Base-by-base conservation (phyloP, 768 basidiomycete genomes). In the Mycena leptocephala region DNA sequence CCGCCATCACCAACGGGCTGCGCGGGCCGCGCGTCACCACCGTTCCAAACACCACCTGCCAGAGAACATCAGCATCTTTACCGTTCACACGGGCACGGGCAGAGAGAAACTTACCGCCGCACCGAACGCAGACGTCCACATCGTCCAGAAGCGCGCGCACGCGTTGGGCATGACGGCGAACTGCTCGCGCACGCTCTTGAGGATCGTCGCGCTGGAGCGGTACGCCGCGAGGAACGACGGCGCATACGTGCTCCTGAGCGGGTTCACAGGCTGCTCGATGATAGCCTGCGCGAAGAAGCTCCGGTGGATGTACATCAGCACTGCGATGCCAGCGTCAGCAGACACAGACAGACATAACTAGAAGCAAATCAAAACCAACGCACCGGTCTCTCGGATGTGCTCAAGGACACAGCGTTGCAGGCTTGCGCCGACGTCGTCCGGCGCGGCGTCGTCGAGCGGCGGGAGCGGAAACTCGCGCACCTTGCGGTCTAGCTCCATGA, bases 251-350 rank as follows among this genome's bases (percentile, higher is more conserved):
- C 90, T 90, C 13, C 90, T 82, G 32, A 92, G 84, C 2, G 91
- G 91, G 78, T 91, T 91, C 16, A 85, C 80, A 1, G 91, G 90
- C 75, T 88, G 84, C 77, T 91, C 90, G 11, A 91, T 84, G 85
- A 92, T 87, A 7, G 90, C 90, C 77, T 92, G 90, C 4, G 90
- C 90, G 67, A 91, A 92, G 83, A 89, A 92, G 75, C 90, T 90
- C 59, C 90, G 82, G 76, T 92, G 91, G 1, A 92, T 83, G 78
- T 91, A 90, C 14, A 91, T 76, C 89, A 92, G 88, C 5, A 87
- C 90, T 89, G 72, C 43, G 73, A 20, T 10, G 26, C 30, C n/a
- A n/a, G 11, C 33, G 66, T 69, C 39, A 72, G 59, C 51, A 2
- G n/a, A n/a, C n/a, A n/a, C n/a, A n/a, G n/a, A n/a, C n/a, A n/a